Conservation (phyloP, 2,329 filamentous ascomycete genomes). For the Aspergillus proliferans region DNA sequence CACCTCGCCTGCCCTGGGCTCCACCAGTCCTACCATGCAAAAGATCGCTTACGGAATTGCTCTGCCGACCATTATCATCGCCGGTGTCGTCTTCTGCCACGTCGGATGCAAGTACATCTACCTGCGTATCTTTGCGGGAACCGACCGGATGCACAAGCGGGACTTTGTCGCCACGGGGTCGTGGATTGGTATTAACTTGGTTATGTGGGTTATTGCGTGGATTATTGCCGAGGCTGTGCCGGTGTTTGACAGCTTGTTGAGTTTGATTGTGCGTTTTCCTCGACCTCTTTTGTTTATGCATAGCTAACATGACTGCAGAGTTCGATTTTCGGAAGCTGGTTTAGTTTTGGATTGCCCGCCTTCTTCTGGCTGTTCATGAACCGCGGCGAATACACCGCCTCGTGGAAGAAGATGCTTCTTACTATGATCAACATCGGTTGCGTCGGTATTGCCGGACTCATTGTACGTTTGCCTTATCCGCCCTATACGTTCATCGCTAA, state of each 20-base stretch:
- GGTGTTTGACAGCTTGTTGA: conserved; percentile 59
- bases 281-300: neutral
- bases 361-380: conserved; percentile 14
- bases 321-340: conserved; percentile 10
- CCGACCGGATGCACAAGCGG: conserved; percentile 46
- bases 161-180: conserved; percentile 45
- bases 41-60: conserved; percentile 63
- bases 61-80: conserved; percentile 61
- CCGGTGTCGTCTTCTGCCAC: conserved; percentile 61
- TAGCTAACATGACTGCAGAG: conserved; percentile 1
- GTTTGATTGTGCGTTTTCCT: conserved; percentile 44
- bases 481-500: neutral
- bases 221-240: conserved; percentile 63
- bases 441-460: conserved; percentile 5
- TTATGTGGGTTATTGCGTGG: conserved; percentile 55
- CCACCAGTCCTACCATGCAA: conserved; percentile 48
- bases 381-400: conserved; percentile 4
- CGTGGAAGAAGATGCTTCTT: conserved; percentile 6
- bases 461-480: conserved; percentile 4
- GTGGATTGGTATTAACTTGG: conserved; percentile 53
- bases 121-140: conserved; percentile 54
- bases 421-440: conserved; percentile 4
- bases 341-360: conserved; percentile 8
- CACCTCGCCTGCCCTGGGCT: conserved; percentile 60
- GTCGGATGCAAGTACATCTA: conserved; percentile 62